These are phyloP conservation scores for Teunomyces funiuensis DNA, from an alignment of 805 yeast species.

Conservation along the genomic window DNA sequence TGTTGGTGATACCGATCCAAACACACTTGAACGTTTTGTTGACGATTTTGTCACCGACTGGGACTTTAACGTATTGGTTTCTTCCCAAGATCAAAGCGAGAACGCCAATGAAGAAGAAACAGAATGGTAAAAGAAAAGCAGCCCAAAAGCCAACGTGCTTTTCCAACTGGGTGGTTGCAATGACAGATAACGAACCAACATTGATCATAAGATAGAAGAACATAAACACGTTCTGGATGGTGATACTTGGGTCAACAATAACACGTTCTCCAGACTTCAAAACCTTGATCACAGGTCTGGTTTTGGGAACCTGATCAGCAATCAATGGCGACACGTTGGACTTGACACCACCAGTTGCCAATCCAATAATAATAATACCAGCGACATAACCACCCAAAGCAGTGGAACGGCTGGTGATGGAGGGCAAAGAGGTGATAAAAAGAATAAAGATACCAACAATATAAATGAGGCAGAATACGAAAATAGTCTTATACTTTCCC, in stretches of 20 bases:
- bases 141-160: constrained; percentile 66
- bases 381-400: constrained; percentile 62
- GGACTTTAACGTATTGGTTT: constrained; percentile 53
- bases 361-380: constrained; percentile 59
- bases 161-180: constrained; percentile 76
- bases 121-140: constrained; percentile 70
- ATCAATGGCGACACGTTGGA: constrained; percentile 74
- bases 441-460: constrained; percentile 60
- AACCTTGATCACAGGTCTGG: constrained; percentile 34
- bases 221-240: constrained; percentile 73
- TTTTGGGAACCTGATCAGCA: constrained; percentile 50
- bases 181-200: constrained; percentile 68
- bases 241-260: constrained; percentile 58
- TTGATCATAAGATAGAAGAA: constrained; percentile 74
- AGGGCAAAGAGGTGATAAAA: constrained; percentile 68
- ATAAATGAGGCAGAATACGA: constrained; percentile 58
- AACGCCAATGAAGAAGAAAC: constrained; percentile 53
- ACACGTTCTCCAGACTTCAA: constrained; percentile 40
- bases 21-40: constrained; percentile 48
- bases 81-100: constrained; percentile 52
- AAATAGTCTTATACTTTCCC: constrained; percentile 71
- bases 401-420: constrained; percentile 47
- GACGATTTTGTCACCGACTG: constrained; percentile 61
- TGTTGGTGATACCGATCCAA: constrained; percentile 45
- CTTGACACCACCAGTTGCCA: constrained; percentile 81